These are phyloP conservation scores for Theobroma grandiflorum DNA, from an alignment of 441 rosid species.

Conservation along the genomic window DNA sequence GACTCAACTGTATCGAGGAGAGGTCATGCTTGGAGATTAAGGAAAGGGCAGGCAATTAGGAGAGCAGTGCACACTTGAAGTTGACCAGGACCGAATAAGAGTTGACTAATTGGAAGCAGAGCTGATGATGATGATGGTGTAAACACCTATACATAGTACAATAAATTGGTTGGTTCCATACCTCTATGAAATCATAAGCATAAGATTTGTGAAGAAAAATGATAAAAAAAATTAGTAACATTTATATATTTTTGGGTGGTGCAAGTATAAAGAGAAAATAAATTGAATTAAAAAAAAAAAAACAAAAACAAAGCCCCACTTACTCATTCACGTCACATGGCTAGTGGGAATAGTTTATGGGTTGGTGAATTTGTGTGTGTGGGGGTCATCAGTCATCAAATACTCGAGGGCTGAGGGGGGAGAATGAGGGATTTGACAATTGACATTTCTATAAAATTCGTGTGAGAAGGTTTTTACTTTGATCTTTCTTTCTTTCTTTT, in stretches of 20 bases:
- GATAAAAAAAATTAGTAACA: neutral
- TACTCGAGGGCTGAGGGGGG: neutral
- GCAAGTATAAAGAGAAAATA: neutral
- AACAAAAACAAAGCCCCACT: neutral
- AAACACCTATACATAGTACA: too few species aligned
- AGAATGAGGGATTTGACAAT: neutral
- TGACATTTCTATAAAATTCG: conserved; percentile 11
- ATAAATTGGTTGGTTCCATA: neutral
- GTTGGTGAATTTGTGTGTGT: conserved; percentile 26
- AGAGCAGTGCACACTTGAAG: neutral
- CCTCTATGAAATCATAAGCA: conserved; percentile 2
- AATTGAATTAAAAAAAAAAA: neutral
- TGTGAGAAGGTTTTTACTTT: neutral
- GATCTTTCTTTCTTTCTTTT: neutral
- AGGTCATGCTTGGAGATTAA: neutral
- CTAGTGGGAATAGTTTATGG: conserved; percentile 31
- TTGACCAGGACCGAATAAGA: neutral
- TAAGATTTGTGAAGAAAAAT: neutral
- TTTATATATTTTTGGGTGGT: neutral
- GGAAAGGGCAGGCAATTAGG: neutral
- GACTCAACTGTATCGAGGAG: neutral
- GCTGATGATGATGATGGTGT: neutral
- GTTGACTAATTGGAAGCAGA: conserved; percentile 16
- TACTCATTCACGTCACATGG: conserved; percentile 51
- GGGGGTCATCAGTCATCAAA: conserved; percentile 27